A percentile compares a stretch with the other conserved stretches of the same genome.
These are phyloP conservation scores for Candida maris DNA, from an alignment of 805 yeast species.

Conservation along the genomic window DNA sequence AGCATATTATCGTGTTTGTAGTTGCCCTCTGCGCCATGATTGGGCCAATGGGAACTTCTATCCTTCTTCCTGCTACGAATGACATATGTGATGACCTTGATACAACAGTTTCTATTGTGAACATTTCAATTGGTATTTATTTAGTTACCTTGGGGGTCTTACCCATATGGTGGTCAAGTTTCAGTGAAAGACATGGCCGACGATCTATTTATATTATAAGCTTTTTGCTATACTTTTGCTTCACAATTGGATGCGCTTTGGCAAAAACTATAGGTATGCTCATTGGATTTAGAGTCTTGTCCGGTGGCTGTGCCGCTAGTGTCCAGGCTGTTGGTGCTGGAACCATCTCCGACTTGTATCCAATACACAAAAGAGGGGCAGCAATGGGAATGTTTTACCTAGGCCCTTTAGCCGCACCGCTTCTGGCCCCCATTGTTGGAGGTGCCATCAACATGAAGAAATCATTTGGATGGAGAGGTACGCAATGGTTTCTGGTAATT, in stretches of 20 bases:
- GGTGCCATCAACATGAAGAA: conserved; percentile 57
- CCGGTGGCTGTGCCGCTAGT: conserved; percentile 80
- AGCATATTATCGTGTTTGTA: conserved; percentile 54
- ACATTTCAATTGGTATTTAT: conserved; percentile 78
- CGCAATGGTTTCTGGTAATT: conserved; percentile 80
- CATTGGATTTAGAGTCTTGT: conserved; percentile 63
- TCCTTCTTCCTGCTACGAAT: conserved; percentile 73
- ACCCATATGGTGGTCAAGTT: conserved; percentile 87
- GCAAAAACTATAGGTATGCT: conserved; percentile 58
- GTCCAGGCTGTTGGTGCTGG: conserved; percentile 92
- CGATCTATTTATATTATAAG: conserved; percentile 69
- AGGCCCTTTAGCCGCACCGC: conserved; percentile 80
- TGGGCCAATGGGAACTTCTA: conserved; percentile 90
- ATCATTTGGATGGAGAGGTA: conserved; percentile 83
- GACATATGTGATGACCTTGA: conserved; percentile 51
- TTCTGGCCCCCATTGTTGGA: conserved; percentile 75
- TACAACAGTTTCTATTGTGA: conserved; percentile 59
- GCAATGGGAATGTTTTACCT: conserved; percentile 79
- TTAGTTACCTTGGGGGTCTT: conserved; percentile 69
- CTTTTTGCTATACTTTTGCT: conserved; percentile 58
- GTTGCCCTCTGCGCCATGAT: conserved; percentile 72
- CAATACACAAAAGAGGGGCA: conserved; percentile 64
- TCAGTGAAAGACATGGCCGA: conserved; percentile 73
- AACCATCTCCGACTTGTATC: conserved; percentile 70
- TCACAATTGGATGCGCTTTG: conserved; percentile 69